These are phyloP conservation scores for Fusarium tupiense DNA, from an alignment of 2,329 filamentous ascomycete genomes.

Conservation along the genomic window DNA sequence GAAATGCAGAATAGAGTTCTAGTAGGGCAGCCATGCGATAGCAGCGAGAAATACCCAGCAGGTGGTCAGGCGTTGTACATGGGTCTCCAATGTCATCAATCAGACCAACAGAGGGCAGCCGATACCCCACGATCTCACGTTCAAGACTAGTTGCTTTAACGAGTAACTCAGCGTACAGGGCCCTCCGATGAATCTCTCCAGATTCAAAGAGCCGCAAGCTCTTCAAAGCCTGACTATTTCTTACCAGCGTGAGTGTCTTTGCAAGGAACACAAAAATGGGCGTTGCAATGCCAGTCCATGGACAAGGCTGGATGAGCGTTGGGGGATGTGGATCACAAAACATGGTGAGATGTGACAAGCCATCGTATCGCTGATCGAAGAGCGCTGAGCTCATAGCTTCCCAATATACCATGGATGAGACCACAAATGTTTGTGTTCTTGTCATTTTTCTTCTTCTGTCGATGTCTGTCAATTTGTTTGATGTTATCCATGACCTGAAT, in stretches of 20 bases:
- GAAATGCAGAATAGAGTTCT: constrained; percentile 18
- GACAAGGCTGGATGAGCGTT: neutral
- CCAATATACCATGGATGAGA: constrained; percentile 32
- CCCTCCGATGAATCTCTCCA: neutral
- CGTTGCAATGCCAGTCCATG: constrained; percentile 26
- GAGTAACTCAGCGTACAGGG: neutral
- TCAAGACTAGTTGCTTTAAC: constrained; percentile 1
- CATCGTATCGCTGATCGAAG: constrained; percentile 16
- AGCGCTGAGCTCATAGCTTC: constrained; percentile 27
- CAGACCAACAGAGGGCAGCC: neutral
- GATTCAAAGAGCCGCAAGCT: neutral
- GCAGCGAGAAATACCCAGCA: constrained; percentile 1
- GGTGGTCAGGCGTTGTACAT: neutral
- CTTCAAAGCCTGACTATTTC: constrained; percentile 9
- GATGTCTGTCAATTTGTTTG: neutral
- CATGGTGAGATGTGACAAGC: constrained; percentile 9
- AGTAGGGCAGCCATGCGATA: constrained; percentile 16
- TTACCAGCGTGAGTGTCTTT: neutral
- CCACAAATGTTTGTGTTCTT: constrained; percentile 6
- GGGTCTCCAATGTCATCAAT: constrained; percentile 19
- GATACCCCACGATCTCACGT: neutral
- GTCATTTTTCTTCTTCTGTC: neutral
- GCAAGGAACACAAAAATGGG: constrained; percentile 19
- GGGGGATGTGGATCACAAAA: neutral
- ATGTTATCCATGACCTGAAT: constrained; percentile 17